A percentile compares a stretch with the other conserved stretches of the same genome.
phyloP scores from a whole-genome alignment of 2,329 filamentous ascomycete genomes.

The Arthrobotrys entomopaga region DNA sequence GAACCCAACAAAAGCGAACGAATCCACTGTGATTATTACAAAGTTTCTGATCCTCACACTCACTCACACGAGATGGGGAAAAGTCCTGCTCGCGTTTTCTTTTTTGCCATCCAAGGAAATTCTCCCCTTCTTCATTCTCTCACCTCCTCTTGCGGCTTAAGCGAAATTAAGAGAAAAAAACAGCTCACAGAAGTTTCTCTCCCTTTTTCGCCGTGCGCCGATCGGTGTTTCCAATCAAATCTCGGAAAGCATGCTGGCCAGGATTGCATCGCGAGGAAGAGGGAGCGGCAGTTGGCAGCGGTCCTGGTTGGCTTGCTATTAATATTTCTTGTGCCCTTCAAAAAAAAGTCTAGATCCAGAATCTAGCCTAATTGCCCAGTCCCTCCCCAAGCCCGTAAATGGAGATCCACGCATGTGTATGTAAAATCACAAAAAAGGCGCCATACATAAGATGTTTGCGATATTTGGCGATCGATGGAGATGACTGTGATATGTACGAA shows the following conservation, averaged over 20 bases:
- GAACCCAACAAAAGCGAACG: neutral
- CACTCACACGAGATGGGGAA: no score
- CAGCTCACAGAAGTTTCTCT: neutral
- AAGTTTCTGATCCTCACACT: no score
- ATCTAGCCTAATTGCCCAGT: no score
- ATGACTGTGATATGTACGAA: no score
- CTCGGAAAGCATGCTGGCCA: conserved; percentile 9
- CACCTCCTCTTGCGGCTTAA: conserved; percentile 13
- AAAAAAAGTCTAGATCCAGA: neutral
- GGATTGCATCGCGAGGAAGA: no score
- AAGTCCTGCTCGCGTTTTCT: no score
- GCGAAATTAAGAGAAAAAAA: conserved; percentile 24
- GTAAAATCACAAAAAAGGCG: neutral
- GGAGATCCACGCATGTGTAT: no score
- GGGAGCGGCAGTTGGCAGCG: neutral
- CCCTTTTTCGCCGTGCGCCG: conserved; percentile 14
- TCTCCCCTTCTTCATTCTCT: neutral
- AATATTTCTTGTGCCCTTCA: conserved; percentile 2
- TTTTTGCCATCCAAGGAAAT: no score
- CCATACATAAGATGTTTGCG: no score
- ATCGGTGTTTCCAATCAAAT: conserved; percentile 24
- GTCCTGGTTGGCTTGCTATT: conserved; percentile 18
- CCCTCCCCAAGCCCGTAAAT: no score
- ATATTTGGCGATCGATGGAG: no score
- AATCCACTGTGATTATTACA: no score